A percentile compares a stretch with the other conserved stretches of the same genome.
These are phyloP conservation scores for Berkeleyomyces basicola DNA, from an alignment of 2,329 filamentous ascomycete species.

Conservation along the genomic window DNA sequence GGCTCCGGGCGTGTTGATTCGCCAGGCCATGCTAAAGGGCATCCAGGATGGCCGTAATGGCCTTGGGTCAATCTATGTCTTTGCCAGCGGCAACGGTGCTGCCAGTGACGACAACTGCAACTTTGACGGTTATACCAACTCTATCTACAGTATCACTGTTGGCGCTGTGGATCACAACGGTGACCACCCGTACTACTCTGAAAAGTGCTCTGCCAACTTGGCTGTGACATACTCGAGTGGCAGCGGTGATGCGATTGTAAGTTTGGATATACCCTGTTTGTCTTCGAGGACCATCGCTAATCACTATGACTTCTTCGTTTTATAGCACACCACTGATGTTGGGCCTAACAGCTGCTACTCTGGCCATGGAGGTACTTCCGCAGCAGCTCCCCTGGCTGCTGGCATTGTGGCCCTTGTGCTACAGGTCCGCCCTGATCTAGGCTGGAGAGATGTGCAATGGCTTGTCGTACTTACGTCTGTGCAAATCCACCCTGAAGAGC, in stretches of 20 bases:
- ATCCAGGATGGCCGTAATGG: slow-evolving; percentile 74
- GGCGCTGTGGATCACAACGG: slow-evolving; percentile 81
- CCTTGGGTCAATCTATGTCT: slow-evolving; percentile 84
- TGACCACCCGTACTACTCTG: slow-evolving; percentile 87
- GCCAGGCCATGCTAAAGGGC: slow-evolving; percentile 78
- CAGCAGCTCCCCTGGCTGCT: slow-evolving; percentile 80
- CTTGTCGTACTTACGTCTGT: slow-evolving; percentile 72
- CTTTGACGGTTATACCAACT: slow-evolving; percentile 98
- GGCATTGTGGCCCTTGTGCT: slow-evolving; percentile 84
- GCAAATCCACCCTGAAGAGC: slow-evolving; percentile 51
- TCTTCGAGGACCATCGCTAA: slow-evolving; percentile 5
- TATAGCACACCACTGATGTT: slow-evolving; percentile 79
- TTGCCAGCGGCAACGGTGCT: slow-evolving; percentile 90
- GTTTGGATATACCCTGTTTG: slow-evolving; percentile 17
- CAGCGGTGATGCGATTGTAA: slow-evolving; percentile 62
- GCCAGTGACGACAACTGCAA: slow-evolving; percentile 87
- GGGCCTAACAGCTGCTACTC: slow-evolving; percentile 63
- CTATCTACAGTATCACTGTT: slow-evolving; percentile 95
- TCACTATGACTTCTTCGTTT: not conserved
- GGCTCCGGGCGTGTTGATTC: slow-evolving; percentile 73
- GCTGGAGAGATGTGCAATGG: slow-evolving; percentile 91
- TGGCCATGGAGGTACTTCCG: slow-evolving; percentile 86
- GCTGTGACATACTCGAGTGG: slow-evolving; percentile 96
- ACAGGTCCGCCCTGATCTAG: slow-evolving; percentile 67
- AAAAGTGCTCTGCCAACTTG: slow-evolving; percentile 86